These are phyloP conservation scores for Apiosordaria backusii DNA, from an alignment of 495 filamentous ascomycete genomes.

Conservation along the genomic window DNA sequence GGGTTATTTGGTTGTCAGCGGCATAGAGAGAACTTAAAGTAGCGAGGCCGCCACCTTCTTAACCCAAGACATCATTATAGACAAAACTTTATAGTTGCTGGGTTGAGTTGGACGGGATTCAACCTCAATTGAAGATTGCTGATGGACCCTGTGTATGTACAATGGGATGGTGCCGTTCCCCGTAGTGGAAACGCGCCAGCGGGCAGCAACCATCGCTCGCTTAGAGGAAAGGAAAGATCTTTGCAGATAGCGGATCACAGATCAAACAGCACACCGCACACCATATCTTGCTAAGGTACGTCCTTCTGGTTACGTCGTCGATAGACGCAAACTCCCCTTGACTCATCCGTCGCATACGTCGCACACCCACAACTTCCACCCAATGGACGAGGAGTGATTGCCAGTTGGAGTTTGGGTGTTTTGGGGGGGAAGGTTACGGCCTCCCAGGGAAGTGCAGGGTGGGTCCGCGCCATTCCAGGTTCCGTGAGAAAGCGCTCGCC, in stretches of 20 bases:
- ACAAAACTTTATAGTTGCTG: not conserved
- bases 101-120: not conserved
- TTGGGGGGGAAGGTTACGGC: not conserved
- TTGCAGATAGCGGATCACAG: not conserved
- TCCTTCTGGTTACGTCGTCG: not conserved
- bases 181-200: not conserved
- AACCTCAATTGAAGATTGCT: not conserved
- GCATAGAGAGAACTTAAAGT: no score
- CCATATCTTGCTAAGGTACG: not conserved
- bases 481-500: slow-evolving; percentile 28
- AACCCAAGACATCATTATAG: not conserved
- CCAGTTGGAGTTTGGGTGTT: not conserved
- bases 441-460: not conserved
- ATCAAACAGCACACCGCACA: not conserved
- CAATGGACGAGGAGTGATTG: slow-evolving; percentile 4
- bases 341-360: not conserved
- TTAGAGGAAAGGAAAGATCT: not conserved
- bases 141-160: not conserved
- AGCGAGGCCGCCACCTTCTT: not conserved
- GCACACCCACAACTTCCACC: not conserved
- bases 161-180: no score
- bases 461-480: slow-evolving; percentile 6
- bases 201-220: not conserved
- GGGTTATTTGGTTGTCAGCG: no score
- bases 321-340: not conserved